phyloP scores from a whole-genome alignment of 2,329 filamentous ascomycete genomes.

The Diaporthe amygdali region DNA sequence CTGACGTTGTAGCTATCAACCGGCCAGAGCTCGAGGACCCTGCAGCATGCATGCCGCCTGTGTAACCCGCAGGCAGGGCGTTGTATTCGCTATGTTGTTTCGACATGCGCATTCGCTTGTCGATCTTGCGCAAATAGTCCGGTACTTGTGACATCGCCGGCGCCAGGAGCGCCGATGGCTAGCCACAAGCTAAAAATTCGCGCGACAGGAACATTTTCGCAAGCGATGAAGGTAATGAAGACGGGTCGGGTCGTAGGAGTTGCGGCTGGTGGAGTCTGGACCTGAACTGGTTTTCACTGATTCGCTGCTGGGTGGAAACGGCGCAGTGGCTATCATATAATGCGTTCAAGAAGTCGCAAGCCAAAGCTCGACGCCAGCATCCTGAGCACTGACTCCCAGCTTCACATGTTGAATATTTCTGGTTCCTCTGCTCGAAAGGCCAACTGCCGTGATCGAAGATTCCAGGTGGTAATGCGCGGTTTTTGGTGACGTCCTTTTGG shows the following conservation, averaged over 20 bases:
- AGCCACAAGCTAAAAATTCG: background rate
- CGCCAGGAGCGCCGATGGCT: background rate
- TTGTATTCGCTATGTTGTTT: background rate
- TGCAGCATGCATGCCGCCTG: constrained; percentile 33
- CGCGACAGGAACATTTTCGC: background rate
- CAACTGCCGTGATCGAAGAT: background rate
- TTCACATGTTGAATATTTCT: background rate
- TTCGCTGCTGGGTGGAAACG: background rate
- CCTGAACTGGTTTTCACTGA: background rate
- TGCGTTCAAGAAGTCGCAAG: background rate
- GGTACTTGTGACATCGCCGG: background rate
- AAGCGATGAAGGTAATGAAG: background rate
- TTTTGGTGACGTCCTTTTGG: background rate
- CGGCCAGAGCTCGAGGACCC: constrained; percentile 21
- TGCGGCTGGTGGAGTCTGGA: background rate
- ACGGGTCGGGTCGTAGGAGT: background rate
- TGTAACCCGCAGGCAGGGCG: constrained; percentile 26
- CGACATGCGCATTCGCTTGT: background rate
- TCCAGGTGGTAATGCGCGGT: background rate
- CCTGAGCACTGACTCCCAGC: background rate
- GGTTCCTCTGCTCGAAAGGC: background rate
- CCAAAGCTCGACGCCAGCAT: background rate
- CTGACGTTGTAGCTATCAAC: constrained; percentile 1
- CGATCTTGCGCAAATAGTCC: background rate
- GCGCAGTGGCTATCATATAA: background rate